Evolutionary conservation across 164 flowering plant genomes (phyloP), one percentile per base, ranked within the genome.

Genomic region (Macadamia integrifolia): DNA sequence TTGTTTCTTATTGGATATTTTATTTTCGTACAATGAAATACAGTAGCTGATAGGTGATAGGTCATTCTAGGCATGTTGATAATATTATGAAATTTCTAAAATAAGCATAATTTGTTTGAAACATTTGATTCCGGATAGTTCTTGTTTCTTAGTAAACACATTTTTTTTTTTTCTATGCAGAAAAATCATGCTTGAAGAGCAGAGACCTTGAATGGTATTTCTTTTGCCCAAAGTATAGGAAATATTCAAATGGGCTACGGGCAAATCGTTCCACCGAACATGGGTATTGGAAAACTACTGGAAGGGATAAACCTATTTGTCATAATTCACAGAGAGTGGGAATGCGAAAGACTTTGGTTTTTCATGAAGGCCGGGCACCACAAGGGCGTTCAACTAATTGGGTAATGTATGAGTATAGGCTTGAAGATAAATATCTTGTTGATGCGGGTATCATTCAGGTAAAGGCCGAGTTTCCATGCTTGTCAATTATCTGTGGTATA

Each of bases 211-310:
- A 88, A 60, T 94, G 95, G 97, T 92, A 77, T 75, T 94, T 92
- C 80, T 89, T 85, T 69, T 92, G 92, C 64, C 90, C 97, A 9
- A 74, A 81, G 43, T 88, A 75, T 71, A 85, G 73, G 74, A 94
- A 90, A 70, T 90, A 87, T 75, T 60, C 80, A 6, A 81, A 68
- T 74, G 97, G 97, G 17, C 74, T 43, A 13, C 75, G 97, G 66
- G 62, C 68, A 64, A 88, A 87, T 60, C 90, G 98, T 29, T 77
- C 91, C 0, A 88, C 97, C 71, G 83, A 84, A 31, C 59, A 5
- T 69, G 98, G 98, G 5, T 87, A 66, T 53, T 94, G 97, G 98
- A 94, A 94, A 73, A 76, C 88, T 31, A 90, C 98, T 8, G 98
- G 98, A 7, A 90, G 77, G 42, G 98, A 90, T 71, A 86, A 92